Evolutionary conservation across 306 rosid species (phyloP), one percentile per base, ranked within the genome.

Genomic region (Gillenia trifoliata): DNA sequence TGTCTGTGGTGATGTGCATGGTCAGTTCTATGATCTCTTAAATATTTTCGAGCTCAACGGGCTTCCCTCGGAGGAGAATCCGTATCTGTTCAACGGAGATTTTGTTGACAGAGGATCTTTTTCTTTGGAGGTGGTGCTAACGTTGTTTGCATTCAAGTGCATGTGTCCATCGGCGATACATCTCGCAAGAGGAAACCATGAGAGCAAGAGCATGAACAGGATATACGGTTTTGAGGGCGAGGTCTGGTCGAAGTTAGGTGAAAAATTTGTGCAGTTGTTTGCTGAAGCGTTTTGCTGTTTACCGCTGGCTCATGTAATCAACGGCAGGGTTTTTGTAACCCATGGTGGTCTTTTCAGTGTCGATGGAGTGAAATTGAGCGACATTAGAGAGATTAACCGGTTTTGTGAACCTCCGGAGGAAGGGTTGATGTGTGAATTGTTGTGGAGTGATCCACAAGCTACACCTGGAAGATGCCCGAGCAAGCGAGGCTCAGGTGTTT

Each of bases 211-310:
- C 92, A 94, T 94, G 99, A 94, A 94, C 84, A 88, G 91, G 88
- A 94, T 92, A 77, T 94, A 94, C 84, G 97, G 99, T 77, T 94
- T 94, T 80, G 99, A 94, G 89, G 99, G 99, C 1, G 99, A 94
- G 81, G 97, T 94, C 72, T 92, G 91, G 75, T 87, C 93, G 1
- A 94, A 94, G 84, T 81, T 92, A 79, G 92, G 72, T 20, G 97
- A 90, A 60, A 90, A 84, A 64, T 94, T 90, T 86, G 96, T 94
- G 60, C 96, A 92, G 89, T 89, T 94, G 54, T 94, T 94, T 85
- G 93, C 99, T 0, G 99, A 94, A 87, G 97, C 89, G 30, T 94
- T 94, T 82, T 94, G 99, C 82, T 85, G 83, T 84, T 82, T 94
- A 76, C 97, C 99, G 11, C 78, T 94, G 85, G 99, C 97, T 70